phyloP scores from a whole-genome alignment of 352 stramenopile genomes.

The Blastocystis sp. region DNA sequence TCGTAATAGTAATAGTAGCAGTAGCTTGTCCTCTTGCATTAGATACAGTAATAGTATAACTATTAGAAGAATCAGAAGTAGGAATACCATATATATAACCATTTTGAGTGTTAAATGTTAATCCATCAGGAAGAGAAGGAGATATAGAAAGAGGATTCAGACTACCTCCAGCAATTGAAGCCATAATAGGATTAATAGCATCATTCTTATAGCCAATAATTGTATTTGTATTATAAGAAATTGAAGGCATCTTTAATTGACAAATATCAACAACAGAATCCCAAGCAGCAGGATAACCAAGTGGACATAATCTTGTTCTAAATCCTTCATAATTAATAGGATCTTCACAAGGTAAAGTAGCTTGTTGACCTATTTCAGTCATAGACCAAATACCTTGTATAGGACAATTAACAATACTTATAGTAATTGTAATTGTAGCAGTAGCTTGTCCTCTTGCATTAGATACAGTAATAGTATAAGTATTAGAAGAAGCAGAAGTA shows the following conservation, averaged over 20 bases:
- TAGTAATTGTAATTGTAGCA: constrained; percentile 19
- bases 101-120: constrained; percentile 12
- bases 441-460: constrained; percentile 19
- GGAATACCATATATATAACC: constrained; percentile 22
- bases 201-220: constrained; percentile 15
- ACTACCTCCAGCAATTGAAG: constrained; percentile 6
- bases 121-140: not conserved
- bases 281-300: constrained; percentile 13
- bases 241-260: constrained; percentile 13
- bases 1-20: constrained; percentile 12
- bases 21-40: not conserved
- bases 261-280: constrained; percentile 16
- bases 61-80: not conserved
- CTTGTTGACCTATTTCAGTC: constrained; percentile 22
- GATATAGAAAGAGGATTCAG: constrained; percentile 30
- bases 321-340: constrained; percentile 23
- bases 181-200: constrained; percentile 2
- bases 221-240: not conserved
- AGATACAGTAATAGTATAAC: constrained; percentile 2
- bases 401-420: not conserved
- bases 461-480: constrained; percentile 19
- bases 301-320: constrained; percentile 21
- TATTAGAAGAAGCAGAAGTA: constrained; percentile 9
- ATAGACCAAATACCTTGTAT: constrained; percentile 7
- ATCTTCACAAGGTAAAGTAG: constrained; percentile 4